Evolutionary conservation across 129 eudicot genomes (phyloP).

Genomic region (Gnaphalium uliginosum): DNA sequence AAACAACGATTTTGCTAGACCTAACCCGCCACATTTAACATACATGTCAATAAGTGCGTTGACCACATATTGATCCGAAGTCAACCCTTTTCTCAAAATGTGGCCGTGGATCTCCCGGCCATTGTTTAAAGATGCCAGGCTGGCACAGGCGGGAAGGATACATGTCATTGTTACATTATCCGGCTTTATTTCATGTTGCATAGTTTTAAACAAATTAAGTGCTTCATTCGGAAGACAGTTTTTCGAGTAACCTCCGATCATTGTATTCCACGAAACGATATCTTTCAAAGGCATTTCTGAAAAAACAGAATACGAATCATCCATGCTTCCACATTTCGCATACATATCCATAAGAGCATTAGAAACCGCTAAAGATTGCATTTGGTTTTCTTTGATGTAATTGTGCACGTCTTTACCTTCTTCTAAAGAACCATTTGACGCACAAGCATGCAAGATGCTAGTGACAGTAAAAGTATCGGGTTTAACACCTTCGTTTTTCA

Average conservation of each 20-base stretch:
- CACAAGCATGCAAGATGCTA: slow-evolving; percentile 64
- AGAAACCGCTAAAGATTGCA: slow-evolving; percentile 47
- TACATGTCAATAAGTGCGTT: slow-evolving; percentile 74
- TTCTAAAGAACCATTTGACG: slow-evolving; percentile 46
- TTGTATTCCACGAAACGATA: slow-evolving; percentile 67
- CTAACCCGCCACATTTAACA: slow-evolving; percentile 55
- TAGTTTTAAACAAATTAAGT: slow-evolving; percentile 41
- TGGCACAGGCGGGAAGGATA: slow-evolving; percentile 63
- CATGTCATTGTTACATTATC: slow-evolving; percentile 61
- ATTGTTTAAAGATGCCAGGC: slow-evolving; percentile 54
- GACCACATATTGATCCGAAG: slow-evolving; percentile 44
- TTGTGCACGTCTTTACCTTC: slow-evolving; percentile 55
- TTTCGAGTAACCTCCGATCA: slow-evolving; percentile 77
- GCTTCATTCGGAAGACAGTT: slow-evolving; percentile 60
- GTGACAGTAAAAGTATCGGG: slow-evolving; percentile 56
- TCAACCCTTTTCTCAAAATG: slow-evolving; percentile 45
- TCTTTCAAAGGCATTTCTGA: slow-evolving; percentile 39
- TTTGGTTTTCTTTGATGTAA: slow-evolving; percentile 39
- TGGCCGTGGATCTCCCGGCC: slow-evolving; percentile 60
- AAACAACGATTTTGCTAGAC: slow-evolving; percentile 45
- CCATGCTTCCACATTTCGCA: slow-evolving; percentile 75
- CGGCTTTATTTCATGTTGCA: slow-evolving; percentile 49
- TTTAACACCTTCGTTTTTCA: slow-evolving; percentile 49
- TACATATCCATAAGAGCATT: slow-evolving; percentile 83
- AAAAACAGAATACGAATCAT: slow-evolving; percentile 48